Base-by-base conservation (phyloP, 169 alveolate genomes). In the Cryptosporidium viatorum region DNA sequence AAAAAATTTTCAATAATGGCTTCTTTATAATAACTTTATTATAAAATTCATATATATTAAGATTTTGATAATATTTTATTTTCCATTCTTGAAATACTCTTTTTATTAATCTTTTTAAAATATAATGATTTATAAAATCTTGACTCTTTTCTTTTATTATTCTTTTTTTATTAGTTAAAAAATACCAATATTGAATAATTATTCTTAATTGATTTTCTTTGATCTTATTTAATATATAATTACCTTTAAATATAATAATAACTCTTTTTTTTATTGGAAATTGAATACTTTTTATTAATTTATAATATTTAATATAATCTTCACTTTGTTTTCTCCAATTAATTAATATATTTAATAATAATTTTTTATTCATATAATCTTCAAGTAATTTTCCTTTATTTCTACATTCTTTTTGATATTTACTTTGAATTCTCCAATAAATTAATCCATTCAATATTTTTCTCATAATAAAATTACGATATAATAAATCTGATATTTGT, bases 401-500 rank as follows among this genome's bases (percentile, higher is more conserved):
- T 14, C 14, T 7, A 33, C 58, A 62, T 10, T 41, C 48, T n/a
- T 7, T 59, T 14, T 62, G 69, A 29, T 62, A 62, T 29, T 29
- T 39, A n/a, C 69, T 43, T 7, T 37, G 18, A 9, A 10, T 0
- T 26, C 31, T 59, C 89, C 89, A 80, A 1, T 21, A 41, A 6
- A 26, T 39, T 26, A 80, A 18, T 12, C 43, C 60, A 21, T 39
- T 9, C 4, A 16, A 23, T 4, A 65, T 14, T 33, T 21, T 80
- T 16, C 23, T 39, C 67, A 29, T 65, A 41, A 80, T 6, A 23
- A 10, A 43, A 62, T 80, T 62, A 29, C 37, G 69, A 45, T 80
- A 62, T 5, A 80, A n/a, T 16, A 80, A 18, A 26, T 41, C 75
- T 0, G 89, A 59, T 41, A 80, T 23, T 29, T 80, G 60, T 10